These are phyloP conservation scores for Aspergillus sp. DNA, from an alignment of 2,329 filamentous ascomycete genomes.

Conservation along the genomic window DNA sequence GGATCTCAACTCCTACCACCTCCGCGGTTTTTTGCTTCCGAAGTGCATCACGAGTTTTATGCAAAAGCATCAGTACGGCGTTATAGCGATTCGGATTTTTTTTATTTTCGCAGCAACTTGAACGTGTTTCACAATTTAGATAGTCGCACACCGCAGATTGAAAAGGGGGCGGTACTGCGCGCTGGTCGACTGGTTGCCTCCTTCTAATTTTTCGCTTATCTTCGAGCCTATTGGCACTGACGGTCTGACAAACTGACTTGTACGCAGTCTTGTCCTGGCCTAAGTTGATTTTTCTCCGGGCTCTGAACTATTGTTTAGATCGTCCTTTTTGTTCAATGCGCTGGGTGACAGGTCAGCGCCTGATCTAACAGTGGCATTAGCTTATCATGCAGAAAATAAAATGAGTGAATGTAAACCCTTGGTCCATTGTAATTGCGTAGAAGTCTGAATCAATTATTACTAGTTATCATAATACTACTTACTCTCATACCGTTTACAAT, in stretches of 20 bases:
- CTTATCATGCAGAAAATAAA: conserved; percentile 10
- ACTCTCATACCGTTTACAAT: too few relatives aligned
- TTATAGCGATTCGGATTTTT: conserved; percentile 42
- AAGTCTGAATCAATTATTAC: neutral
- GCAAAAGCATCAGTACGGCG: conserved; percentile 46
- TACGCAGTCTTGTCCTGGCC: neutral
- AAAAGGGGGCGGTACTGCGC: conserved; percentile 39
- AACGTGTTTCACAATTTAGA: conserved; percentile 37
- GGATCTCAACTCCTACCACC: conserved; percentile 12
- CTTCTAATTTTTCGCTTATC: conserved; percentile 31
- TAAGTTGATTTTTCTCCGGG: neutral
- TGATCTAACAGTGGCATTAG: conserved; percentile 9
- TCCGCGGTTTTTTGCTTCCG: conserved; percentile 12
- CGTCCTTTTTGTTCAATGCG: conserved; percentile 4
- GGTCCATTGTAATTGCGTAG: neutral
- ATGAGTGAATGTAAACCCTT: neutral
- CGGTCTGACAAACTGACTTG: neutral
- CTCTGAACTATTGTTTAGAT: conserved; percentile 10
- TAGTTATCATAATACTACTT: too few relatives aligned
- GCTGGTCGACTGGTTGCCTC: conserved; percentile 44
- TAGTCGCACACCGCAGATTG: conserved; percentile 40
- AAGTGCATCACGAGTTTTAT: conserved; percentile 37
- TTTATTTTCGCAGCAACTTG: conserved; percentile 16
- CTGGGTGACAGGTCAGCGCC: conserved; percentile 3
- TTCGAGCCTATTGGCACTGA: conserved; percentile 21